phyloP scores from a whole-genome alignment of 2,329 filamentous ascomycete species.

The Talaromyces atroroseus region DNA sequence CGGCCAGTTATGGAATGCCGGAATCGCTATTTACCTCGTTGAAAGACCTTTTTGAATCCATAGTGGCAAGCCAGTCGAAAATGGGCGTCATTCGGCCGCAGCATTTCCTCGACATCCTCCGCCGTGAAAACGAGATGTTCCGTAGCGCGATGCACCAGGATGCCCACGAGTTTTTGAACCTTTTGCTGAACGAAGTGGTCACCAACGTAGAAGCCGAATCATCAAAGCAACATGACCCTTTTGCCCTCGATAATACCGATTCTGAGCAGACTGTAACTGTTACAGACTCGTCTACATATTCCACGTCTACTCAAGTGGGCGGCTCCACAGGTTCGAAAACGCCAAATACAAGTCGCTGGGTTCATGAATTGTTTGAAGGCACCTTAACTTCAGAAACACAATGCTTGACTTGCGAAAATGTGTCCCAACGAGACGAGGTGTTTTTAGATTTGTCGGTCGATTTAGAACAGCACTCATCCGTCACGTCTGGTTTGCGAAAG shows the following conservation, averaged over 20 bases:
- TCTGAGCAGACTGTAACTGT: slow-evolving; percentile 45
- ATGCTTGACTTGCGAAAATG: slow-evolving; percentile 92
- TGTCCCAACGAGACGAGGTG: slow-evolving; percentile 89
- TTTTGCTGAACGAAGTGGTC: slow-evolving; percentile 93
- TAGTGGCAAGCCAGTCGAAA: slow-evolving; percentile 73
- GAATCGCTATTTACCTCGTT: slow-evolving; percentile 91
- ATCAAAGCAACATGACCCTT: slow-evolving; percentile 30
- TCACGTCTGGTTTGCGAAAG: slow-evolving; percentile 89
- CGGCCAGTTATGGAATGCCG: slow-evolving; percentile 78
- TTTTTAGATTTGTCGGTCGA: slow-evolving; percentile 96
- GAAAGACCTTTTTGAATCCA: slow-evolving; percentile 91
- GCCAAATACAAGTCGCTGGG: slow-evolving; percentile 74
- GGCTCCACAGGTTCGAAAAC: slow-evolving; percentile 41
- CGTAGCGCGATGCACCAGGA: slow-evolving; percentile 96
- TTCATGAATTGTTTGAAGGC: slow-evolving; percentile 95
- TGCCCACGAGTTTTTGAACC: slow-evolving; percentile 92
- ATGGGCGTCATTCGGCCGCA: slow-evolving; percentile 89
- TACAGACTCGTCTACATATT: slow-evolving; percentile 32
- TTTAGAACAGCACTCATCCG: slow-evolving; percentile 88
- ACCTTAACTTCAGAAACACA: slow-evolving; percentile 92
- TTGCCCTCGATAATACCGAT: slow-evolving; percentile 44
- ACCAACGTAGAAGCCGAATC: slow-evolving; percentile 88
- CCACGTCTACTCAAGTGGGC: slow-evolving; percentile 18
- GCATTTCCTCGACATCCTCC: slow-evolving; percentile 88
- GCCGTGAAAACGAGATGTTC: slow-evolving; percentile 95